Conservation (phyloP, 1,139 yeast genomes). For the Nakaseomyces kungkrabaensis region DNA sequence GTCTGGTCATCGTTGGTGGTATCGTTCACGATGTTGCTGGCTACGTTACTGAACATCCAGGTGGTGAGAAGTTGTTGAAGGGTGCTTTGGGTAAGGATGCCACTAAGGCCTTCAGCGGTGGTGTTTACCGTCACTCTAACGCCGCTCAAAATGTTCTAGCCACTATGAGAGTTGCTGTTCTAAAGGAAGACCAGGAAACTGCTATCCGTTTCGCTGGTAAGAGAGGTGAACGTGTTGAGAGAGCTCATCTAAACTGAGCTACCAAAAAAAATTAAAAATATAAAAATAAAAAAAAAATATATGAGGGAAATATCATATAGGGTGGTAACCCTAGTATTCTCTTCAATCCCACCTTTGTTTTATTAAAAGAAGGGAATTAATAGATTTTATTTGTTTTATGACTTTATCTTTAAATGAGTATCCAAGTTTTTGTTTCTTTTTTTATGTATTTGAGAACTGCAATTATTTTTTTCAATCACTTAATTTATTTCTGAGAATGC, state of each 20-base stretch:
- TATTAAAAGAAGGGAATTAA: not conserved
- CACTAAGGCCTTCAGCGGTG: constrained; percentile 94
- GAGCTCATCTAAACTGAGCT: not conserved
- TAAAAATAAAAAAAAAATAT: not conserved
- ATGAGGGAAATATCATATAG: no score
- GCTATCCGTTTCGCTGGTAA: constrained; percentile 29
- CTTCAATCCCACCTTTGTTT: not conserved
- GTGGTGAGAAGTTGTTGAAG: constrained; percentile 82
- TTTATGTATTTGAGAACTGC: not conserved
- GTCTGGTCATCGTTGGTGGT: constrained; percentile 78
- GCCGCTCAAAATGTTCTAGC: constrained; percentile 96
- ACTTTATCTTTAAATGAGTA: not conserved
- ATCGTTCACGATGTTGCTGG: constrained; percentile 85
- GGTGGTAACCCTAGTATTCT: not conserved
- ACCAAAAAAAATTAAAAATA: not conserved
- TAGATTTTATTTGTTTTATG: not conserved
- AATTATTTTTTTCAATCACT: not conserved
- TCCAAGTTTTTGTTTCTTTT: not conserved
- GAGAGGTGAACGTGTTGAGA: constrained; percentile 24
- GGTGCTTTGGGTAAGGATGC: constrained; percentile 94
- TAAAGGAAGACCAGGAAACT: constrained; percentile 49
- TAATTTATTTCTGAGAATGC: not conserved
- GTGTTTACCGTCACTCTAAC: constrained; percentile 91
- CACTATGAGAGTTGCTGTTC: constrained; percentile 91
- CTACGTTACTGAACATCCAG: constrained; percentile 91